phyloP scores from a whole-genome alignment of 495 filamentous ascomycete genomes.

The Neurospora sp. region DNA sequence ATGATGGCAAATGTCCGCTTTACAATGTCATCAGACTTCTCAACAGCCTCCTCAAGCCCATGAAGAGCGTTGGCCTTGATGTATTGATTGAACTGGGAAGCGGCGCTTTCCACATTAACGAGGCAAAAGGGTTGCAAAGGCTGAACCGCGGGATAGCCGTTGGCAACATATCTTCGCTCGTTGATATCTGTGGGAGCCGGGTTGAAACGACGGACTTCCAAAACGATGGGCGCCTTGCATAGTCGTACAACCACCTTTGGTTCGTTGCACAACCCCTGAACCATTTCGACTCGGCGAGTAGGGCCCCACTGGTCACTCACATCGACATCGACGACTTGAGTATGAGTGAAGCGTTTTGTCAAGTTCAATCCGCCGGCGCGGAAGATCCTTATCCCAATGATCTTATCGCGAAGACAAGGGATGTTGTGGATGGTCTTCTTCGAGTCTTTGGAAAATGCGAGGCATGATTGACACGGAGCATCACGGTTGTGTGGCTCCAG shows the following conservation, averaged over 20 bases:
- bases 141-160: constrained; percentile 9
- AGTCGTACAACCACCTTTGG: constrained; percentile 11
- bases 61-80: constrained; percentile 18
- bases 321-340: constrained; percentile 27
- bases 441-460: constrained; percentile 21
- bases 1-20: constrained; percentile 16
- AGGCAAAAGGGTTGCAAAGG: constrained; percentile 26
- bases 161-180: constrained; percentile 19
- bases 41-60: constrained; percentile 8
- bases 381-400: constrained; percentile 25
- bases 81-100: constrained; percentile 22
- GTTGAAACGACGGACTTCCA: constrained; percentile 25
- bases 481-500: constrained; percentile 18
- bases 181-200: constrained; percentile 21
- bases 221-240: constrained; percentile 15
- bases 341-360: constrained; percentile 29
- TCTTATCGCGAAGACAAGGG: constrained; percentile 30
- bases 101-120: constrained; percentile 21
- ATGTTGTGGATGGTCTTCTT: constrained; percentile 37
- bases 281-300: constrained; percentile 20
- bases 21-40: constrained; percentile 8
- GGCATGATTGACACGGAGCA: constrained; percentile 28
- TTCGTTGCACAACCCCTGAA: constrained; percentile 18
- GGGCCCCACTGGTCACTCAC: not conserved
- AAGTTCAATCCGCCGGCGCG: constrained; percentile 29